Base-by-base conservation (phyloP, 148 eudicot genomes). In the Rhododendron mucronatum region DNA sequence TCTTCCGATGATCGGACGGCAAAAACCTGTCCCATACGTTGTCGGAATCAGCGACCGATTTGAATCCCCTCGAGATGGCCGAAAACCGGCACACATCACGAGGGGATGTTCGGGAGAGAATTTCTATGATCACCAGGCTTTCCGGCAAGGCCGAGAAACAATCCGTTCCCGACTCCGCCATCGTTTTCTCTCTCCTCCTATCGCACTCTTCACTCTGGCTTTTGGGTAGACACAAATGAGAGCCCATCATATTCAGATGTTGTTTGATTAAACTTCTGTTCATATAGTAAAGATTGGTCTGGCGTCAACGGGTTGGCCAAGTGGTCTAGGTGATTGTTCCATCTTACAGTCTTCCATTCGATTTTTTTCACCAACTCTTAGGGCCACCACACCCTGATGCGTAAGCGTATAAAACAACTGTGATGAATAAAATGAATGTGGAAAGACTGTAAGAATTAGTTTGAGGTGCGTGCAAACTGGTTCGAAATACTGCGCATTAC, bases 1-100 rank as follows among this genome's bases (percentile, higher is more conserved):
- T 33, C 9, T 89, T 86, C 15, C 50, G 79, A 7, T 86, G 88
- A 92, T 90, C 90, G 1, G 50, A 18, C 20, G 91, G 91, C 45
- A 90, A 82, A 67, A 90, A 90, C 5, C 87, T 88, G 76, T 85
- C 89, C 92, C 92, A 90, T 0, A 90, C 85, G 20, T n/a, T 53
- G 33, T 90, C 83, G 14, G 83, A 89, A 3, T 87, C 82, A 0
- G 89, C 89, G 0, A 85, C 89, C 1, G 81, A 73, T 47, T 83
- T 82, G 84, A 90, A 87, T 2, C 16, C 47, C 13, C 83, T 63
- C 6, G 90, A 77, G 37, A 86, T 74, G 14, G 47, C 39, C 9
- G 92, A 85, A 11, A 82, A 81, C 78, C 83, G 57, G 23, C 87
- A 88, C 9, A 84, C 86, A 20, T 90, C 92, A 48, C 35, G 41